These are phyloP conservation scores for Plasmodium relictum DNA, from an alignment of 169 alveolate species.

Conservation along the genomic window DNA sequence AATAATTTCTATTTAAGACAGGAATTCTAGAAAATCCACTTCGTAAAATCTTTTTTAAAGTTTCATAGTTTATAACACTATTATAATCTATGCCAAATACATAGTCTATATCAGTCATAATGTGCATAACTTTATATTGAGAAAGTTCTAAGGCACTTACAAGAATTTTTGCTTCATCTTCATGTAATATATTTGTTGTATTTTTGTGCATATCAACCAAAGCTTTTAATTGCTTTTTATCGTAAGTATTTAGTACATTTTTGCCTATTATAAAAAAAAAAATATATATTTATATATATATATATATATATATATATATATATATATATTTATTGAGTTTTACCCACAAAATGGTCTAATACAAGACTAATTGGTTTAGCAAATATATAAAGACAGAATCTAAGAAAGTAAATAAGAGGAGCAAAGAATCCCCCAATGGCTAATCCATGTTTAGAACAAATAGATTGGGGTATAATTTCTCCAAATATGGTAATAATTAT, in stretches of 20 bases:
- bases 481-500: conserved; percentile 89
- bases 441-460: conserved; percentile 90
- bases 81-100: conserved; percentile 80
- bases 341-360: conserved; percentile 81
- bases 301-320: conserved; percentile 6
- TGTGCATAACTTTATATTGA: conserved; percentile 74
- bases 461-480: conserved; percentile 92
- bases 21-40: conserved; percentile 86
- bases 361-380: conserved; percentile 85
- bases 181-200: conserved; percentile 79
- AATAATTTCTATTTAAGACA: conserved; percentile 58
- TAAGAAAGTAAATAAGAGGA: conserved; percentile 80
- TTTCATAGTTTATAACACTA: conserved; percentile 74
- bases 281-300: background rate
- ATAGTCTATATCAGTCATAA: conserved; percentile 83
- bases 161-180: conserved; percentile 84
- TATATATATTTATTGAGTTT: background rate
- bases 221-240: conserved; percentile 83
- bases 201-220: conserved; percentile 84
- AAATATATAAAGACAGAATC: conserved; percentile 81
- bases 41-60: conserved; percentile 77
- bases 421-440: conserved; percentile 90
- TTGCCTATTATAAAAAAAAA: conserved; percentile 29
- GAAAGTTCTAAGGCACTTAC: conserved; percentile 82
- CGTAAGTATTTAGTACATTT: conserved; percentile 78